These are phyloP conservation scores for Neofusicoccum cordaticola DNA, from an alignment of 2,329 filamentous ascomycete species.

Conservation along the genomic window DNA sequence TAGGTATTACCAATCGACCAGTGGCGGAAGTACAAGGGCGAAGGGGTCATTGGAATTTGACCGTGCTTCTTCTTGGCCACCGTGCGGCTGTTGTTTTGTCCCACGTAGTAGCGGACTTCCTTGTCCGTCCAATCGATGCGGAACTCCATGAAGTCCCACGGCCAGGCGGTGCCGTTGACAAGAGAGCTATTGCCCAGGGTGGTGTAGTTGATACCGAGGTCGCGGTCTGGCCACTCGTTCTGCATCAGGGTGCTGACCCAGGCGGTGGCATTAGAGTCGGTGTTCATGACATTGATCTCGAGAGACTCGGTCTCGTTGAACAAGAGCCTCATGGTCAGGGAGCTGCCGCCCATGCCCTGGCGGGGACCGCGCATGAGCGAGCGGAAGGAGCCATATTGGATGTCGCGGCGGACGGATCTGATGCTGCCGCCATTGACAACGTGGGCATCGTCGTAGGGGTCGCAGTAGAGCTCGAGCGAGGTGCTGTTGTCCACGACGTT, in stretches of 20 bases:
- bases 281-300: conserved; percentile 47
- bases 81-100: conserved; percentile 34
- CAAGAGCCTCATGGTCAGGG: conserved; percentile 46
- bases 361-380: conserved; percentile 42
- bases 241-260: conserved; percentile 41
- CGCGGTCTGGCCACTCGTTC: conserved; percentile 37
- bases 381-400: conserved; percentile 49
- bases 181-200: conserved; percentile 28
- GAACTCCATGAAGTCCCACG: conserved; percentile 47
- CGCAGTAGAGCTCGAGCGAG: conserved; percentile 36
- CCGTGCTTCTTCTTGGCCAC: conserved; percentile 32
- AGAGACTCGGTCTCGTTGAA: conserved; percentile 46
- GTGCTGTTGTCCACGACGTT: conserved; percentile 34
- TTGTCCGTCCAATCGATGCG: conserved; percentile 49
- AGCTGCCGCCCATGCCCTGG: conserved; percentile 37
- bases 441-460: conserved; percentile 35
- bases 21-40: conserved; percentile 46
- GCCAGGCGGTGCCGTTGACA: conserved; percentile 32
- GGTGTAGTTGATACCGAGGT: conserved; percentile 44
- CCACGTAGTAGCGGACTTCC: conserved; percentile 44
- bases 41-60: conserved; percentile 41
- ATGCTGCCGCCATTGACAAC: conserved; percentile 45
- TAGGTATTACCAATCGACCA: conserved; percentile 48
- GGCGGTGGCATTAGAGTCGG: conserved; percentile 36
- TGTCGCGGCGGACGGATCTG: conserved; percentile 44